Percentiles rank a stretch among this genome's conserved stretches.
Evolutionary conservation across 2,329 filamentous ascomycete species (phyloP).

Genomic region (Aspergillus fumigatiaffinis): DNA sequence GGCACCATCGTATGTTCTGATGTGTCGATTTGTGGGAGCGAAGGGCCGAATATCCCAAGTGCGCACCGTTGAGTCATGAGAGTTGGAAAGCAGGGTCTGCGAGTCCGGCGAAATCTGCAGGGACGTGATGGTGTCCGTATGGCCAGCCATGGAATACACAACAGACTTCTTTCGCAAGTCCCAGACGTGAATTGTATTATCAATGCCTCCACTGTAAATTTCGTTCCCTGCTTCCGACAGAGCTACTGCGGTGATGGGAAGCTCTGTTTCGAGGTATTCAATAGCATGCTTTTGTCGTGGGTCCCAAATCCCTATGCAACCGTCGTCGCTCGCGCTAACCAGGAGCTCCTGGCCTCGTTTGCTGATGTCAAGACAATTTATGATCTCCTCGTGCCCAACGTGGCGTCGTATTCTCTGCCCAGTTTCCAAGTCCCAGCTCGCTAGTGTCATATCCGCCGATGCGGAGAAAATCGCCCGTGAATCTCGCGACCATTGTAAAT

Average conservation of each 20-base stretch:
- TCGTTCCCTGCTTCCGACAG: conserved; percentile 94
- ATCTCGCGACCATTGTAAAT: conserved; percentile 95
- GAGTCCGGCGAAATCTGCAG: conserved; percentile 89
- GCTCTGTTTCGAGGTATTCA: conserved; percentile 85
- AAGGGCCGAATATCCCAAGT: conserved; percentile 98
- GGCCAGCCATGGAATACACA: conserved; percentile 81
- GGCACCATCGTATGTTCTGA: conserved; percentile 90
- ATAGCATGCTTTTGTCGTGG: conserved; percentile 83
- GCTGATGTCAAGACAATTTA: conserved; percentile 87
- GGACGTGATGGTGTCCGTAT: conserved; percentile 88
- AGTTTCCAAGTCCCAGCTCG: conserved; percentile 91
- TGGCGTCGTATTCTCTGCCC: conserved; percentile 90
- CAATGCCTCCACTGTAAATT: conserved; percentile 89
- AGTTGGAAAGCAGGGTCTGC: conserved; percentile 83
- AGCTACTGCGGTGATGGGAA: conserved; percentile 85
- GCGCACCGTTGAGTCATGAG: conserved; percentile 87
- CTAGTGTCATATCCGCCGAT: conserved; percentile 87
- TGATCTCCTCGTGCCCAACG: conserved; percentile 88
- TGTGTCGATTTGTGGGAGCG: conserved; percentile 77
- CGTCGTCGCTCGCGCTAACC: conserved; percentile 89
- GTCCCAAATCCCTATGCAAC: conserved; percentile 93
- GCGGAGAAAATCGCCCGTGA: conserved; percentile 86
- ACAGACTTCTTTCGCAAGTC: conserved; percentile 88
- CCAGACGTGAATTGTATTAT: conserved; percentile 97
- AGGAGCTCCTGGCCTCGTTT: conserved; percentile 86